These are phyloP conservation scores for Nyssa sinensis DNA, from an alignment of 148 eudicot species.

Conservation along the genomic window DNA sequence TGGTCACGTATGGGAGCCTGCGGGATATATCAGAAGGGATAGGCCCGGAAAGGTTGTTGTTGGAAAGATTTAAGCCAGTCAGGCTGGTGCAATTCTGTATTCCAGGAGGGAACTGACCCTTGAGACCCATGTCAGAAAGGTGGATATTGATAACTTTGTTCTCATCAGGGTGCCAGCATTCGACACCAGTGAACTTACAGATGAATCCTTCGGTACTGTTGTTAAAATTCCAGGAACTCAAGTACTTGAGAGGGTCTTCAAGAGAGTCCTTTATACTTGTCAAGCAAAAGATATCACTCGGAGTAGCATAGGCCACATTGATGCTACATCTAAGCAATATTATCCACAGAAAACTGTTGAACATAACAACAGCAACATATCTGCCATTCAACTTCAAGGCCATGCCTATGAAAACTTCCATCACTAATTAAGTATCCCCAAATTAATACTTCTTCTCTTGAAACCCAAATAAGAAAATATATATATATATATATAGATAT, in stretches of 20 bases:
- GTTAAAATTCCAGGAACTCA: conserved; percentile 39
- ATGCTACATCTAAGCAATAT: conserved; percentile 16
- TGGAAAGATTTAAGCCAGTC: conserved; percentile 38
- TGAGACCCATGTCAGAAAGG: conserved; percentile 36
- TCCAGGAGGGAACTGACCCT: conserved; percentile 41
- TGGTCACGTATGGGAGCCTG: conserved; percentile 20
- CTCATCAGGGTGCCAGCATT: conserved; percentile 49
- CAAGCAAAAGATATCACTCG: conserved; percentile 38
- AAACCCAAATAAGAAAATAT: too few species aligned
- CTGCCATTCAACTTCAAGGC: conserved; percentile 7
- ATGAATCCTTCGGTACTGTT: conserved; percentile 44
- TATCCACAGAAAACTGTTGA: conserved; percentile 23
- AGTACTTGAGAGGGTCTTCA: conserved; percentile 33
- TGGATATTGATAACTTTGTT: conserved; percentile 39
- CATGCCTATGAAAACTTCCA: conserved; percentile 15
- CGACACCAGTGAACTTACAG: conserved; percentile 39
- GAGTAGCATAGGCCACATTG: conserved; percentile 28
- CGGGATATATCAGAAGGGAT: conserved; percentile 37
- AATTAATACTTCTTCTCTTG: neutral
- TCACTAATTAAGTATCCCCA: neutral
- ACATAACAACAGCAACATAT: conserved; percentile 7
- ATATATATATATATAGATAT: too few species aligned
- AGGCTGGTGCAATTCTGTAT: conserved; percentile 33
- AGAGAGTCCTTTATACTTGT: conserved; percentile 16
- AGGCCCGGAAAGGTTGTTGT: conserved; percentile 32